Evolutionary conservation across 228 moss, liverwort and hornwort genomes (phyloP).

Genomic region (Sphagnum fallax): DNA sequence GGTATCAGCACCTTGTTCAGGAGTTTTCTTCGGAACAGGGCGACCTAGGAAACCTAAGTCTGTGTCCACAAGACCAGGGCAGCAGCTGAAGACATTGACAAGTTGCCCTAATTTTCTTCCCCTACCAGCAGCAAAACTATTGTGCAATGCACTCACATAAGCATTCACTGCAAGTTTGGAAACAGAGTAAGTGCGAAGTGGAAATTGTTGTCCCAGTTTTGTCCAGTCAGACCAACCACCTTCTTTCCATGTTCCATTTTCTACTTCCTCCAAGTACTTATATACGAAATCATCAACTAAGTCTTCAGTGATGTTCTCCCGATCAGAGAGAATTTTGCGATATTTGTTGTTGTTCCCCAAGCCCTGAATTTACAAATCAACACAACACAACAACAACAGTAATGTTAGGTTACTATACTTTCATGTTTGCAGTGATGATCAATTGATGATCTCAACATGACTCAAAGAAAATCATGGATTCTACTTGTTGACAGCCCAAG

Average conservation of each 20-base stretch:
- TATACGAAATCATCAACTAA: conserved; percentile 17
- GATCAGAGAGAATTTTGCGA: conserved; percentile 16
- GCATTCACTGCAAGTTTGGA: conserved; percentile 45
- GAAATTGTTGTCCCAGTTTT: no score
- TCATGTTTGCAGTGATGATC: no score
- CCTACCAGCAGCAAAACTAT: conserved; percentile 3
- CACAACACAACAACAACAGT: no score
- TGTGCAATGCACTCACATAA: conserved; percentile 32
- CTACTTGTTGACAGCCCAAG: no score
- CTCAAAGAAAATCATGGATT: no score
- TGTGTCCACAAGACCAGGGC: conserved; percentile 38
- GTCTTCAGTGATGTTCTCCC: conserved; percentile 16
- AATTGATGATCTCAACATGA: no score
- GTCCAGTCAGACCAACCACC: conserved; percentile 27
- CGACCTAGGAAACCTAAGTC: conserved; percentile 25
- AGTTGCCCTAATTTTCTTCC: conserved; percentile 4
- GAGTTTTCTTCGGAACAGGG: conserved; percentile 21
- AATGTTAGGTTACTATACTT: no score
- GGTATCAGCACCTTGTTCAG: conserved; percentile 17
- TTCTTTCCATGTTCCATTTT: conserved; percentile 25
- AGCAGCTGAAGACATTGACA: conserved; percentile 29
- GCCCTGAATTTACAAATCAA: no score
- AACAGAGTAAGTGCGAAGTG: conserved; percentile 13
- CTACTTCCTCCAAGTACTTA: conserved; percentile 25
- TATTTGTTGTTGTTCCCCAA: conserved; percentile 16